These are phyloP conservation scores for Pythium chondricola DNA, from an alignment of 352 stramenopile genomes.

Conservation along the genomic window DNA sequence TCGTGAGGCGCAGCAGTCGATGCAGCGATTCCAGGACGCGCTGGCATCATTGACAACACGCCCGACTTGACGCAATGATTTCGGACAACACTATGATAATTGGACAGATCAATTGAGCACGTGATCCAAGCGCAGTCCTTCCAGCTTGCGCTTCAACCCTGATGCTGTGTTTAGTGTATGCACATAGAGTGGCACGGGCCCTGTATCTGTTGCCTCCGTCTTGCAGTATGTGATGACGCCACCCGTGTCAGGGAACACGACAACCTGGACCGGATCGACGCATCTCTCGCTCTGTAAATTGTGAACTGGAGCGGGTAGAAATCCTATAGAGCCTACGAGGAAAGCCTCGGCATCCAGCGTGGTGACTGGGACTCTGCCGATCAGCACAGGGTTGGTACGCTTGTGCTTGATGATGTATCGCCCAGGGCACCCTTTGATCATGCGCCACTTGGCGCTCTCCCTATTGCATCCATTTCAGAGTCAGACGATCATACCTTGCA, in stretches of 20 bases:
- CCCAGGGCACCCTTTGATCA: constrained; percentile 63
- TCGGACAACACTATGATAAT: not conserved
- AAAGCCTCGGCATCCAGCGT: constrained; percentile 25
- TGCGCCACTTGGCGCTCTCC: constrained; percentile 60
- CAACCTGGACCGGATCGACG: constrained; percentile 44
- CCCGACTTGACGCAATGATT: not conserved
- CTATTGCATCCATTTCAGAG: constrained; percentile 13
- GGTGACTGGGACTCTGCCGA: constrained; percentile 28
- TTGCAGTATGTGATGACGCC: constrained; percentile 73
- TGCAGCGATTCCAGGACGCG: constrained; percentile 33
- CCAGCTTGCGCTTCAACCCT: constrained; percentile 46
- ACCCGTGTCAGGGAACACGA: constrained; percentile 43
- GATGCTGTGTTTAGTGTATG: constrained; percentile 67
- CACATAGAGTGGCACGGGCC: constrained; percentile 22
- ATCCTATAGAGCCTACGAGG: constrained; percentile 9
- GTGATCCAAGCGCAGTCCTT: constrained; percentile 38
- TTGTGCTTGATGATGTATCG: constrained; percentile 61
- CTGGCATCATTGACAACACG: constrained; percentile 20
- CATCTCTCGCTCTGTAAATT: constrained; percentile 35
- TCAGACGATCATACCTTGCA: not conserved
- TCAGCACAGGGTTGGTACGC: constrained; percentile 27
- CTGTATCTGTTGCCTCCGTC: not conserved
- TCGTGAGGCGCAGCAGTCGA: constrained; percentile 34
- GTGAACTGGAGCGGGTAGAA: constrained; percentile 19
- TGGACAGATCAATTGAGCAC: constrained; percentile 15